phyloP scores from a whole-genome alignment of 73 alveolate genomes.

The Paramecium biaurelia region DNA sequence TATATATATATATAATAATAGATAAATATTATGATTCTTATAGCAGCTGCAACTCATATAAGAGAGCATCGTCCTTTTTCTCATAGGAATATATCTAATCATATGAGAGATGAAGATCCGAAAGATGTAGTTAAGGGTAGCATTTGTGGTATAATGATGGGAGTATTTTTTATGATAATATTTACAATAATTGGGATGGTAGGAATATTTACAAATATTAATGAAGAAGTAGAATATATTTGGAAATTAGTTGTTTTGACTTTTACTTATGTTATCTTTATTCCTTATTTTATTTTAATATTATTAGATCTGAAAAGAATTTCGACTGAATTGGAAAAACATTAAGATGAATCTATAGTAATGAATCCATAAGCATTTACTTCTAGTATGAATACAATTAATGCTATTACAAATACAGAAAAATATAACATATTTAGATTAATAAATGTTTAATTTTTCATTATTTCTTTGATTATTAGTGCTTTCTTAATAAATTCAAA shows the following conservation, averaged over 20 bases:
- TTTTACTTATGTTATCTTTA: background rate
- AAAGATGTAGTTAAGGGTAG: background rate
- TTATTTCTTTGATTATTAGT: background rate
- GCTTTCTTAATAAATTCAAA: background rate
- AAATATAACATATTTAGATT: background rate
- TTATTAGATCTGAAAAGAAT: background rate
- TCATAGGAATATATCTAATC: background rate
- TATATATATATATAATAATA: background rate
- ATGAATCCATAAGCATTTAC: background rate
- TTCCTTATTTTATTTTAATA: background rate
- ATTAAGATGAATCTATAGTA: background rate
- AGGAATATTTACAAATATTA: background rate
- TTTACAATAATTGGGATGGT: background rate
- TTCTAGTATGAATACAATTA: background rate
- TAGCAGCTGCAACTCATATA: background rate
- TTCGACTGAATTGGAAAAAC: background rate
- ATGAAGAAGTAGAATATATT: background rate
- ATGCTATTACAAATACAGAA: background rate
- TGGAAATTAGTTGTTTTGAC: background rate
- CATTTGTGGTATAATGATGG: constrained; percentile 9
- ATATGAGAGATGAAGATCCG: background rate
- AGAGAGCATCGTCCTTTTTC: constrained; percentile 16
- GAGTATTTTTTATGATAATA: background rate
- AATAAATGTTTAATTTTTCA: background rate
- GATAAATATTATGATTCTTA: background rate